Percentiles rank a stretch among this genome's conserved stretches.
phyloP scores from a whole-genome alignment of 495 filamentous ascomycete species.

The Aspergillus asperescens region DNA sequence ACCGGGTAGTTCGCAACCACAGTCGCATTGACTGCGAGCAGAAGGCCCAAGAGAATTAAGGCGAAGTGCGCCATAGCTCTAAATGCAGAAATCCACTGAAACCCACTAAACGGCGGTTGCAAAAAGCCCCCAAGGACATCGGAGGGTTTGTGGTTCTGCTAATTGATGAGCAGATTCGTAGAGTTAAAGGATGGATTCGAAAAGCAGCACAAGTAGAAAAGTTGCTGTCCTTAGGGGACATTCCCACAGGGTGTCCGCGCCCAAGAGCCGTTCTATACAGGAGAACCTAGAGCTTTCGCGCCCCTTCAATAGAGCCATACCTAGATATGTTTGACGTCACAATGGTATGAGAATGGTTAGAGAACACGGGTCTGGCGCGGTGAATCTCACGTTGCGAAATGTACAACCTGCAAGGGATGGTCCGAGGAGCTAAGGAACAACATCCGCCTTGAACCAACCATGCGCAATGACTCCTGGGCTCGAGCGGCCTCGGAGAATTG shows the following conservation, averaged over 20 bases:
- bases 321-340: slow-evolving; percentile 45
- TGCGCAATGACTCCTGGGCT: too few species aligned
- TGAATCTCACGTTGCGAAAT: slow-evolving; percentile 34
- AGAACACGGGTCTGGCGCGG: slow-evolving; percentile 15
- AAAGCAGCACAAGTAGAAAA: slow-evolving; percentile 19
- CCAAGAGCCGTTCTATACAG: slow-evolving; percentile 32
- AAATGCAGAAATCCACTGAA: slow-evolving; percentile 5
- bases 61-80: slow-evolving; percentile 30
- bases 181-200: slow-evolving; percentile 6
- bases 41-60: slow-evolving; percentile 28
- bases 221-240: slow-evolving; percentile 20
- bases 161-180: slow-evolving; percentile 3
- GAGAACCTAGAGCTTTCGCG: slow-evolving; percentile 31
- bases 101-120: slow-evolving; percentile 16
- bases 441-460: slow-evolving; percentile 23
- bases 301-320: slow-evolving; percentile 41
- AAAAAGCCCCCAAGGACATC: background rate
- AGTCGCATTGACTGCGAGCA: slow-evolving; percentile 36
- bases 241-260: slow-evolving; percentile 26
- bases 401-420: slow-evolving; percentile 38
- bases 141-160: background rate
- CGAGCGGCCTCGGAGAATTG: slow-evolving; percentile 4
- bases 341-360: slow-evolving; percentile 36
- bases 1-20: slow-evolving; percentile 59
- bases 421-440: slow-evolving; percentile 25